Percentiles rank a stretch among this genome's conserved stretches.
Evolutionary conservation across 768 basidiomycete species (phyloP).

Genomic region (Pleurotus eryngii): DNA sequence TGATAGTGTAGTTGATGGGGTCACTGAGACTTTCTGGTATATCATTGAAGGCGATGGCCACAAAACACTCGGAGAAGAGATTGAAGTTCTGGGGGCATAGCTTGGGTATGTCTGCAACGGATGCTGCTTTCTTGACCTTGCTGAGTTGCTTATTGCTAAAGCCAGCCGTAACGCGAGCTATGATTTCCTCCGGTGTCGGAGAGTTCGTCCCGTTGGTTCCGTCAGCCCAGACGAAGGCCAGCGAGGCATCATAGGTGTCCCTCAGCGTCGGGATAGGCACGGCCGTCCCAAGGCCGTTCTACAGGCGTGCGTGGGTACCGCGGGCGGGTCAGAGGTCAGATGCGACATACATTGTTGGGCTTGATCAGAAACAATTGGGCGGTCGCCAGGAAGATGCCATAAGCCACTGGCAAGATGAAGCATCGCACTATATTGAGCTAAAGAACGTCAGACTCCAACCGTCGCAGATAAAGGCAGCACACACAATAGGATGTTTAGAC

Average conservation of each 20-base stretch:
- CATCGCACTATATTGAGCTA: conserved; percentile 62
- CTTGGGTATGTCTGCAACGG: conserved; percentile 45
- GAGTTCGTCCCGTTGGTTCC: conserved; percentile 52
- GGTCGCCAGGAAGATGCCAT: conserved; percentile 62
- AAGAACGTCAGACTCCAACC: not conserved
- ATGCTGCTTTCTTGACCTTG: conserved; percentile 46
- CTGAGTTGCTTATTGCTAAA: conserved; percentile 46
- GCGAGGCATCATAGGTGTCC: conserved; percentile 49
- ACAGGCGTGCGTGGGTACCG: not conserved
- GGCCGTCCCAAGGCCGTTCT: conserved; percentile 66
- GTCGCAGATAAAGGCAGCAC: conserved; percentile 20
- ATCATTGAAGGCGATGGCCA: conserved; percentile 58
- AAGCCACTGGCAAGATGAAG: conserved; percentile 60
- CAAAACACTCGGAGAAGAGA: conserved; percentile 65
- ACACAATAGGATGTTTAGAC: conserved; percentile 60
- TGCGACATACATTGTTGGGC: conserved; percentile 53
- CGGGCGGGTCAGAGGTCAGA: not conserved
- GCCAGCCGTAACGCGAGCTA: conserved; percentile 51
- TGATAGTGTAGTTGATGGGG: conserved; percentile 65
- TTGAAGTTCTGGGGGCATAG: conserved; percentile 76
- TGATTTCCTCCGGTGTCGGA: conserved; percentile 58
- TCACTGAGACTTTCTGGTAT: conserved; percentile 39
- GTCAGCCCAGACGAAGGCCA: conserved; percentile 65
- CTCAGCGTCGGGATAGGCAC: conserved; percentile 45
- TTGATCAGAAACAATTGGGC: conserved; percentile 59